Evolutionary conservation across 495 filamentous ascomycete species (phyloP).

Genomic region (Saxophila tyrrhenica): DNA sequence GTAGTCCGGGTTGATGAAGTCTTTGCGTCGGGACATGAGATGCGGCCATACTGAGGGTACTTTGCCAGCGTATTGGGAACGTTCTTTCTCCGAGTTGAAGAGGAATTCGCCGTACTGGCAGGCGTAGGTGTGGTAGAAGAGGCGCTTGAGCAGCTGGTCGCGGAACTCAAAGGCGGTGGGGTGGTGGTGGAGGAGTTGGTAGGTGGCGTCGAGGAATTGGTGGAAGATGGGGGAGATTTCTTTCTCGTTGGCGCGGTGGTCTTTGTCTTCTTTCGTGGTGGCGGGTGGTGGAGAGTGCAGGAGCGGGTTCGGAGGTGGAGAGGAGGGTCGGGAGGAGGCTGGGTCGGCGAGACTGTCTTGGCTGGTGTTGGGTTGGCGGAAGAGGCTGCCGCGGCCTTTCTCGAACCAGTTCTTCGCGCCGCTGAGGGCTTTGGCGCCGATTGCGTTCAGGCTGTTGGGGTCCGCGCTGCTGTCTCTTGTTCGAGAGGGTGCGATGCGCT

Average conservation of each 20-base stretch:
- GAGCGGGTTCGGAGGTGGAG: constrained; percentile 17
- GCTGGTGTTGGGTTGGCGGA: constrained; percentile 39
- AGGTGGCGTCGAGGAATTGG: constrained; percentile 93
- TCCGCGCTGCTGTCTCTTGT: constrained; percentile 4
- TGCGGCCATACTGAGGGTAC: constrained; percentile 95
- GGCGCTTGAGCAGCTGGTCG: constrained; percentile 78
- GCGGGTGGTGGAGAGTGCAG: constrained; percentile 37
- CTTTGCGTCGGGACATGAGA: constrained; percentile 64
- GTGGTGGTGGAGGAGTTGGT: constrained; percentile 77
- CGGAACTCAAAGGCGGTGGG: constrained; percentile 94
- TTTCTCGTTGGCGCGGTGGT: constrained; percentile 50
- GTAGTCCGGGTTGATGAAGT: constrained; percentile 75
- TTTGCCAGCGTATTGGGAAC: constrained; percentile 58
- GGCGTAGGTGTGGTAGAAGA: constrained; percentile 89
- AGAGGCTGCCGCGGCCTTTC: constrained; percentile 37
- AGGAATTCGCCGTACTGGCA: constrained; percentile 97
- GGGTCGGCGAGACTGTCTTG: constrained; percentile 53
- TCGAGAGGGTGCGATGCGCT: constrained; percentile 34
- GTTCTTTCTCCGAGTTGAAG: constrained; percentile 87
- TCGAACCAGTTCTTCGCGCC: constrained; percentile 87
- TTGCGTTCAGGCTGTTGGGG: constrained; percentile 7
- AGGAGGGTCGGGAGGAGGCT: constrained; percentile 15
- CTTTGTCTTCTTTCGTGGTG: constrained; percentile 36
- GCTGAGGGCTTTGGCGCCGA: constrained; percentile 53
- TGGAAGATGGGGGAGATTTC: constrained; percentile 97